Base-by-base conservation (phyloP, 257 asterid genomes). In the Solanum tarijense region DNA sequence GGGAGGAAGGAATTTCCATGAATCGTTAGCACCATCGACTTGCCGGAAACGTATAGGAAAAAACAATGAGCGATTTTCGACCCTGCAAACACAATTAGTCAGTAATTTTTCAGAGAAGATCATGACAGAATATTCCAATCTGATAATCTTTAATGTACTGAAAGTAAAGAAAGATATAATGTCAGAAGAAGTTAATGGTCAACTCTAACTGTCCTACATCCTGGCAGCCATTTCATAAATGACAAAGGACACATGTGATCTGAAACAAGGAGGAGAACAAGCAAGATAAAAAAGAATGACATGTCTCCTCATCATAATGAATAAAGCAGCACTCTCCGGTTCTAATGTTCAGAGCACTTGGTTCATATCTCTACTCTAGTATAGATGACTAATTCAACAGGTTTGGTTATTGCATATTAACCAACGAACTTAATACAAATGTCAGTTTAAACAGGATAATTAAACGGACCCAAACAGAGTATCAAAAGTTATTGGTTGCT, bases 1-100 rank as follows among this genome's bases (percentile, higher is more conserved):
- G 83, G 98, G 98, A 52, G 90, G 96, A 85, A 97, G 93, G 86
- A 93, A 88, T 88, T 92, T 92, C 99, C 99, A 97, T 46, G 99
- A 94, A 85, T 92, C 95, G 83, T 89, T 86, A 88, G 96, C 88
- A 86, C 99, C 96, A 89, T 92, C 92, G 27, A 90, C 93, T 96
- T 97, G 99, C 89, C 99, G 99, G 91, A 94, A 93, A 90, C 89
- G 95, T 83, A 97, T 65, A 9, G 99, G 95, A 87, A 95, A 91
- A 91, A 92, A 93, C 86, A 96, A 90, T 62, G 99, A 96, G 88
- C 95, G 96, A 89, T 97, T 97, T 89, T 97, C 99, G 13, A 97
- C 94, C 98, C 99, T 97, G 95, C 60, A 52, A 92, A 68, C 65
- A 85, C 89, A 71, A 20, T 87, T 86, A 60, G 73, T 89, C 84